Evolutionary conservation across 2,329 filamentous ascomycete genomes (phyloP).

Genomic region (Keithomyces neogunnii): DNA sequence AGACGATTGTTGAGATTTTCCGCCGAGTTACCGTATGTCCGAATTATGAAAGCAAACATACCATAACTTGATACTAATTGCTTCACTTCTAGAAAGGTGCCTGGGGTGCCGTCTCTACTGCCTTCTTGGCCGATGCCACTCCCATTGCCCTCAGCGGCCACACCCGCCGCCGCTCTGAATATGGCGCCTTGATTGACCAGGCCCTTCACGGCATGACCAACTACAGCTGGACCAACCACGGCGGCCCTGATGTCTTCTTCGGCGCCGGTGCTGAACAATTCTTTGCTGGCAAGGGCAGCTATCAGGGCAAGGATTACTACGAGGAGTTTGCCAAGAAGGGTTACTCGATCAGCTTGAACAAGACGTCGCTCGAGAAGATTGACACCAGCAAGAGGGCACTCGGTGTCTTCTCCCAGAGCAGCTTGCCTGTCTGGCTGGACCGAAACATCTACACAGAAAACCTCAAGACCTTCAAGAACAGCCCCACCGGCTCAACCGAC

Average conservation of each 20-base stretch:
- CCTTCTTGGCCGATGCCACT: conserved; percentile 73
- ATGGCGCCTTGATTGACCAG: conserved; percentile 66
- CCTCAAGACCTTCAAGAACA: conserved; percentile 55
- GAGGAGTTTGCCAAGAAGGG: conserved; percentile 63
- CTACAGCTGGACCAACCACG: conserved; percentile 70
- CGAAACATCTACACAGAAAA: conserved; percentile 72
- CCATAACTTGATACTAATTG: not conserved
- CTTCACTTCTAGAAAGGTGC: conserved; percentile 32
- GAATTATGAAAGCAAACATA: not conserved
- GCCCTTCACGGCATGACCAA: conserved; percentile 69
- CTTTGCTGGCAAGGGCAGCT: conserved; percentile 54
- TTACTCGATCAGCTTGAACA: conserved; percentile 66
- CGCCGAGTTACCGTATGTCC: conserved; percentile 55
- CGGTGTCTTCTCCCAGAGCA: conserved; percentile 67
- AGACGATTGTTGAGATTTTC: conserved; percentile 74
- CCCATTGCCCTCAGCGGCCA: conserved; percentile 68
- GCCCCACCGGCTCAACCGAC: conserved; percentile 55
- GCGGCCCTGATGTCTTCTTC: conserved; percentile 72
- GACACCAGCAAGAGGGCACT: conserved; percentile 56
- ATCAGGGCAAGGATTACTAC: conserved; percentile 70
- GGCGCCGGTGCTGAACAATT: conserved; percentile 80
- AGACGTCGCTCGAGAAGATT: conserved; percentile 55
- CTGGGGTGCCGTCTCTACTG: conserved; percentile 68
- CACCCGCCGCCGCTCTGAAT: conserved; percentile 60
- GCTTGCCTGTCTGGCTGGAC: conserved; percentile 80